These are phyloP conservation scores for Dichotomocladium elegans DNA, from an alignment of 371 early-diverging fungal genomes.

Conservation along the genomic window DNA sequence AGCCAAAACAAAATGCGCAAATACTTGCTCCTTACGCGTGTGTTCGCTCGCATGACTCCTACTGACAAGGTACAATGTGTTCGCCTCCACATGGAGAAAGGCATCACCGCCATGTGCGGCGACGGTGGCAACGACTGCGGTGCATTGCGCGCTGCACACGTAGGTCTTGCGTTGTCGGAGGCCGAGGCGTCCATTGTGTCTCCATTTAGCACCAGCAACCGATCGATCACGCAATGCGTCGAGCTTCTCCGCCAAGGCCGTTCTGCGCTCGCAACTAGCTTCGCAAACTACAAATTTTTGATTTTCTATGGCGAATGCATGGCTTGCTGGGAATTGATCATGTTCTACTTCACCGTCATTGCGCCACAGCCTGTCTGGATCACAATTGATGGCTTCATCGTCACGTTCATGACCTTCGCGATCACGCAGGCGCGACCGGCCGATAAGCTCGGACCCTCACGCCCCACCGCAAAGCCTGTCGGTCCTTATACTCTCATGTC, in stretches of 20 bases:
- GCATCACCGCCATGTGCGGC: slow-evolving; percentile 87
- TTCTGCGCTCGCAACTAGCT: slow-evolving; percentile 69
- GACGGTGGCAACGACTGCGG: slow-evolving; percentile 97
- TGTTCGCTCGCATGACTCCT: slow-evolving; percentile 83
- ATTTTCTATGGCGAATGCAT: slow-evolving; percentile 77
- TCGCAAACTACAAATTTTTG: slow-evolving; percentile 77
- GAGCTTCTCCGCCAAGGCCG: slow-evolving; percentile 72
- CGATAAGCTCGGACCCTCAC: slow-evolving; percentile 41
- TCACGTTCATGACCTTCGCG: slow-evolving; percentile 61
- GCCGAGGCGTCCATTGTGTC: slow-evolving; percentile 81
- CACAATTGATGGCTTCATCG: slow-evolving; percentile 65
- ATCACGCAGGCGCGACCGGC: slow-evolving; percentile 67
- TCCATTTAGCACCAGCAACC: slow-evolving; percentile 66
- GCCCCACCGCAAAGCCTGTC: slow-evolving; percentile 73
- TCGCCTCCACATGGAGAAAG: slow-evolving; percentile 68
- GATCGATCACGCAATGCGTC: slow-evolving; percentile 69
- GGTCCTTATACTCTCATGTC: slow-evolving; percentile 64
- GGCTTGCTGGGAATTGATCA: slow-evolving; percentile 62
- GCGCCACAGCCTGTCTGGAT: slow-evolving; percentile 72
- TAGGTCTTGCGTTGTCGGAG: slow-evolving; percentile 82
- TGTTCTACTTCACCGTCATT: slow-evolving; percentile 67
- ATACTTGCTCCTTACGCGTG: slow-evolving; percentile 48
- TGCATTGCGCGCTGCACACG: slow-evolving; percentile 88
- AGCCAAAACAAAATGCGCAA: slow-evolving; percentile 23
- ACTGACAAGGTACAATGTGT: slow-evolving; percentile 70